Base-by-base conservation (phyloP, 2,329 filamentous ascomycete genomes). In the Incumbomyces delicatus region DNA sequence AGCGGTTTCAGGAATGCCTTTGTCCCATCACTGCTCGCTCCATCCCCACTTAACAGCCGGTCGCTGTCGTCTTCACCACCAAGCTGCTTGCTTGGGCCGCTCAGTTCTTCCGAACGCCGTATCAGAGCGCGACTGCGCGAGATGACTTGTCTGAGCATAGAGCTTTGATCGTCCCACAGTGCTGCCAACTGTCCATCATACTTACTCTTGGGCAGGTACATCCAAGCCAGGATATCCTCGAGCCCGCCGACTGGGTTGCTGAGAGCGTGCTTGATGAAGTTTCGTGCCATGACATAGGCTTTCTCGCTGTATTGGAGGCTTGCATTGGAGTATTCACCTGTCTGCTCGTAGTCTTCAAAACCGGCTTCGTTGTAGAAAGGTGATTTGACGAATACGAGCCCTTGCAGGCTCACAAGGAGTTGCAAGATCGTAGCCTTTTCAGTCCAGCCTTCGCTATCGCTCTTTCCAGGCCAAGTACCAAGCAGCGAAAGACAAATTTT, bases 291-390 rank as follows among this genome's bases (percentile, higher is more conserved):
- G 44, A 78, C 70, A 49, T 74, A 77, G 1, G 72, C 70, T 41
- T 72, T 72, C 52, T 78, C 75, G 0, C 68, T 73, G 50, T 78
- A 78, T 2, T 73, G 63, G 1, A 65, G 64, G 4, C 68, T 68
- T 40, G 70, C 71, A 2, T 73, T 57, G 2, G 60, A 62, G 6
- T 70, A 68, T 44, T 74, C 68, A 3, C 65, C 65, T 2, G 70
- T 66, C 8, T 65, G 68, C 39, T 65, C 68, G 46, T 72, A 68
- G 10, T 67, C 66, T 38, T 80, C 76, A 52, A 75, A 81, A 20
- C 78, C 77, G 10, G 78, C 77, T 63, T 81, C 78, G 56, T 81
- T 81, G 63, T 77, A 81, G 58, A 78, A 81, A 1, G 78, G 78
- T 50, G 75, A 71, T 37, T 71, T 71, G 16, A 80, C 77, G 12